These are phyloP conservation scores for Suhomyces guaymorum DNA, from an alignment of 1,139 yeast species.

Conservation along the genomic window DNA sequence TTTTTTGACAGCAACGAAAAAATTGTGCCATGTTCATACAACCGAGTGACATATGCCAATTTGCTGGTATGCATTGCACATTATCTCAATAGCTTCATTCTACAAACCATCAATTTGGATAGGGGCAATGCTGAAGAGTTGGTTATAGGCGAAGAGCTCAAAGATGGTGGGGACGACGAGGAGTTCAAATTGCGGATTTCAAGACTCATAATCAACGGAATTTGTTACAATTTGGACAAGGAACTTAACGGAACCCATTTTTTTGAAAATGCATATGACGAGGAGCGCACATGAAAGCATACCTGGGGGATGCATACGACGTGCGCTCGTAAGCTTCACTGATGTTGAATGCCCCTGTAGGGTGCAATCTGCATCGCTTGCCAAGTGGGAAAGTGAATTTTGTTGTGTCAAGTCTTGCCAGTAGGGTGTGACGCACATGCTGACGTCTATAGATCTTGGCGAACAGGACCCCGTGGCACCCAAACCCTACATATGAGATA, in stretches of 20 bases:
- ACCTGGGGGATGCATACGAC: no score
- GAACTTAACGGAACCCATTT: constrained; percentile 48
- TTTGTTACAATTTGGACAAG: constrained; percentile 36
- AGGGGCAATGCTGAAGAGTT: constrained; percentile 47
- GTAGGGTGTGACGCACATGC: no score
- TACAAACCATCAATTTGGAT: constrained; percentile 34
- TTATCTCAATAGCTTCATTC: constrained; percentile 34
- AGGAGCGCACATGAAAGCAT: no score
- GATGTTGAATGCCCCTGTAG: no score
- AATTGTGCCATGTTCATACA: constrained; percentile 23
- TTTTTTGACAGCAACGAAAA: constrained; percentile 28
- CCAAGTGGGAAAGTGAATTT: no score
- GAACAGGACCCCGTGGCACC: no score
- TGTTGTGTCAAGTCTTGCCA: no score
- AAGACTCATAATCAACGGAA: constrained; percentile 37
- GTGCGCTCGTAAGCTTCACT: no score
- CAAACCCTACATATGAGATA: no score
- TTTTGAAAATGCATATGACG: constrained; percentile 29
- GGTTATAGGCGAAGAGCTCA: constrained; percentile 26
- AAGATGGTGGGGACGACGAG: constrained; percentile 29
- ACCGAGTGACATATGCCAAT: constrained; percentile 15
- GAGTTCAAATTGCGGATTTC: constrained; percentile 26
- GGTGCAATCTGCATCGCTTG: no score
- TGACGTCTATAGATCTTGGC: no score
- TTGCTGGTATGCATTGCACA: constrained; percentile 34